Conservation (phyloP, 2,329 filamentous ascomycete species). For the Diaporthe capsici region DNA sequence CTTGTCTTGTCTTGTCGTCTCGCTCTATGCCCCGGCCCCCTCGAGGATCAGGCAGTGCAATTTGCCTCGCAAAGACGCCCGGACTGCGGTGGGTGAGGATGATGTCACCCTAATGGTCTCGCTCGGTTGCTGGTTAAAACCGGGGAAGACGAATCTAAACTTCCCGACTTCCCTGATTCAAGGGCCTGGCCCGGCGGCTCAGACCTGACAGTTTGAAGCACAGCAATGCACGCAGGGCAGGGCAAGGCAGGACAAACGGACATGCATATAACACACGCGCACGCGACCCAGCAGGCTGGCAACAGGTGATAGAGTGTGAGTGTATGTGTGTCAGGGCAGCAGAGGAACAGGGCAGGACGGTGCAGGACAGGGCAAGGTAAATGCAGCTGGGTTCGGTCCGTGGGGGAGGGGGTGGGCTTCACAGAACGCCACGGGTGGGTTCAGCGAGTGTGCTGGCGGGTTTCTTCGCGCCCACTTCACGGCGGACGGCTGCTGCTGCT, state of each 20-base stretch:
- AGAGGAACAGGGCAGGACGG: neutral
- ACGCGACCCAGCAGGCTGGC: neutral
- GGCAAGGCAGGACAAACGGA: neutral
- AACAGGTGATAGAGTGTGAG: neutral
- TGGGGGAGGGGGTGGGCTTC: neutral
- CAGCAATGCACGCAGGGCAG: neutral
- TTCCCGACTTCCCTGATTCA: conserved; percentile 26
- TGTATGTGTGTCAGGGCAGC: neutral
- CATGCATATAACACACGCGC: conserved; percentile 1
- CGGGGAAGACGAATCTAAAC: conserved; percentile 24
- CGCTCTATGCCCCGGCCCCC: neutral
- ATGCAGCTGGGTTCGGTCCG: neutral
- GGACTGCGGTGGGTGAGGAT: conserved; percentile 13
- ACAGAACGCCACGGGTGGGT: conserved; percentile 3
- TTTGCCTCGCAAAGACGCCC: conserved; percentile 18
- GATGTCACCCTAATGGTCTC: conserved; percentile 21
- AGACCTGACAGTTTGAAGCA: conserved; percentile 9
- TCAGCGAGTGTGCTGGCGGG: neutral
- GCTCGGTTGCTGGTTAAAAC: conserved; percentile 28
- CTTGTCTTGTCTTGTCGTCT: neutral
- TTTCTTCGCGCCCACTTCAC: conserved; percentile 27
- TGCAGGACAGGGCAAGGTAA: neutral
- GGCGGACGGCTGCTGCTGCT: neutral
- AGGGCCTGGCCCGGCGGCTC: neutral
- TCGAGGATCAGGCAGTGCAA: neutral